Evolutionary conservation across 768 basidiomycete species (phyloP).

Genomic region (Phlegmacium glaucopus): DNA sequence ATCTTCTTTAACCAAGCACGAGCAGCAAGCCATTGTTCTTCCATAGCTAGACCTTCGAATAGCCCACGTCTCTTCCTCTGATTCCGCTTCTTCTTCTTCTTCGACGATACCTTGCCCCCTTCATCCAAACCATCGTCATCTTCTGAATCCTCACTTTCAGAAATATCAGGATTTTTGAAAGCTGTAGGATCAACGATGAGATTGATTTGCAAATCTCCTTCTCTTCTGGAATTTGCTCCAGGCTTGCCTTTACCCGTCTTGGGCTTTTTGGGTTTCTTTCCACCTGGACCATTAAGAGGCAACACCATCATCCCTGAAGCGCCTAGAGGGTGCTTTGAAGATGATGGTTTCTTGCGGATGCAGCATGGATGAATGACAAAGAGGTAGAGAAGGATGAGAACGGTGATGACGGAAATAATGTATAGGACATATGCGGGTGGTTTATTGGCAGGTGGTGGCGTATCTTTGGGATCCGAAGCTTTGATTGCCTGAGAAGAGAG

Average conservation of each 20-base stretch:
- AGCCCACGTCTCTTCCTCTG: slow-evolving; percentile 45
- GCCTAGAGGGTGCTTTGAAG: slow-evolving; percentile 18
- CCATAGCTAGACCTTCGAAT: slow-evolving; percentile 60
- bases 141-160: slow-evolving; percentile 35
- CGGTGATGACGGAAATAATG: slow-evolving; percentile 49
- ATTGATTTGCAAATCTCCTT: slow-evolving; percentile 64
- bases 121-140: slow-evolving; percentile 32
- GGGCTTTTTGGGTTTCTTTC: slow-evolving; percentile 25
- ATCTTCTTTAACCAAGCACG: slow-evolving; percentile 51
- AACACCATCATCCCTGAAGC: slow-evolving; percentile 64
- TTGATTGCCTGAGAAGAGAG: slow-evolving; percentile 47
- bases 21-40: slow-evolving; percentile 59
- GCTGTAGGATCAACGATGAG: slow-evolving; percentile 67
- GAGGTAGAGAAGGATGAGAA: slow-evolving; percentile 49
- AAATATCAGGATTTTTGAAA: slow-evolving; percentile 41
- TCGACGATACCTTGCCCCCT: slow-evolving; percentile 24
- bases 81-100: slow-evolving; percentile 30
- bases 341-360: slow-evolving; percentile 19
- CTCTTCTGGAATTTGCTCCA: slow-evolving; percentile 25
- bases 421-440: slow-evolving; percentile 57
- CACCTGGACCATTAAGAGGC: slow-evolving; percentile 42
- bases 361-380: slow-evolving; percentile 59
- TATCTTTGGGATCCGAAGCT: slow-evolving; percentile 33
- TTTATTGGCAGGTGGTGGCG: slow-evolving; percentile 53
- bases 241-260: slow-evolving; percentile 37